Evolutionary conservation across 345 rosid species (phyloP).

Genomic region (Reutealis trisperma): DNA sequence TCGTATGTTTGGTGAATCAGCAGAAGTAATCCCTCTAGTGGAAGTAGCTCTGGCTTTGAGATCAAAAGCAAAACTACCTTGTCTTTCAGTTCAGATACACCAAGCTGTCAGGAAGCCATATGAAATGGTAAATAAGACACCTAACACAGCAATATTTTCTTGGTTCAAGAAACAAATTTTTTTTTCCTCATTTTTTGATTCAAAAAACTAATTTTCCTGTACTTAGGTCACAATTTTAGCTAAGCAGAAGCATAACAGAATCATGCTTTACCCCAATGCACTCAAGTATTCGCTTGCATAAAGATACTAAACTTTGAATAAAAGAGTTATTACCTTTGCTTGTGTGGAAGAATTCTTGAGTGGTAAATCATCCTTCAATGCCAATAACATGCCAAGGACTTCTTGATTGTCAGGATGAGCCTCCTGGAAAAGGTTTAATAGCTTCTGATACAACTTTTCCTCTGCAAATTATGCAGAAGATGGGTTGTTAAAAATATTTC

Average conservation of each 20-base stretch:
- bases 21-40: slow-evolving; percentile 53
- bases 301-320: not conserved
- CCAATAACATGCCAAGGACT: slow-evolving; percentile 52
- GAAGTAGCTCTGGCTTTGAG: slow-evolving; percentile 57
- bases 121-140: not conserved
- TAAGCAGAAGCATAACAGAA: not conserved
- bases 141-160: no score
- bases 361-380: slow-evolving; percentile 54
- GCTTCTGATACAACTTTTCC: slow-evolving; percentile 53
- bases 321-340: slow-evolving; percentile 40
- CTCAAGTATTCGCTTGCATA: not conserved
- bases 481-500: not conserved
- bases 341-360: slow-evolving; percentile 54
- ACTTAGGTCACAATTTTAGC: not conserved
- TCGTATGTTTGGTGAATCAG: slow-evolving; percentile 62
- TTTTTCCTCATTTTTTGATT: not conserved
- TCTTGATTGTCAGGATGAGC: slow-evolving; percentile 63
- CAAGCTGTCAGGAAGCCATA: slow-evolving; percentile 41
- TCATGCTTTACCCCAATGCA: not conserved
- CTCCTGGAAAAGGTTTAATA: slow-evolving; percentile 40
- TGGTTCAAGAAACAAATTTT: not conserved
- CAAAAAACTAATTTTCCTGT: not conserved
- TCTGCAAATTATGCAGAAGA: slow-evolving; percentile 42
- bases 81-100: slow-evolving; percentile 54
- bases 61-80: slow-evolving; percentile 60